Percentiles rank a stretch among this genome's conserved stretches.
phyloP scores from a whole-genome alignment of 192 early-diverging fungal genomes.

The Rhizoclosmatium sp. region DNA sequence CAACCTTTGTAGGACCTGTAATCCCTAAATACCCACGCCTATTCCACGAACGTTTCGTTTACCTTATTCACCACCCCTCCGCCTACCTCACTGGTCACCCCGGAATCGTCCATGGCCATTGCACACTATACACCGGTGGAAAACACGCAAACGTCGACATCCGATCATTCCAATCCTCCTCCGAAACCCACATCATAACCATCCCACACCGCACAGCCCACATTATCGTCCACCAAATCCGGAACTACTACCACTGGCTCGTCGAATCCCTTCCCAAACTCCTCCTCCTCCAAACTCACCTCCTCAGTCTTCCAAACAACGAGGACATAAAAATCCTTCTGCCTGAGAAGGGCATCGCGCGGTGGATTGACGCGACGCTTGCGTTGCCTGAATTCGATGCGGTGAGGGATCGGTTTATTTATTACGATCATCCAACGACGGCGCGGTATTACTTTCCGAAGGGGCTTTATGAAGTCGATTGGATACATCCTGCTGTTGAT shows the following conservation, averaged over 20 bases:
- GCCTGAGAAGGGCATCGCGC: slow-evolving; percentile 9
- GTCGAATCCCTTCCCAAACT: slow-evolving; percentile 30
- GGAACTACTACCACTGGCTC: slow-evolving; percentile 37
- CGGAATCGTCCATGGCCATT: slow-evolving; percentile 32
- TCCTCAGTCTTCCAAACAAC: slow-evolving; percentile 11
- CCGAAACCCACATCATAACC: neutral
- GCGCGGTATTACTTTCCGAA: slow-evolving; percentile 1
- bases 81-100: slow-evolving; percentile 25
- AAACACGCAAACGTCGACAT: slow-evolving; percentile 28
- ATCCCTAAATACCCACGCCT: slow-evolving; percentile 23
- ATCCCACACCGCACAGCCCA: neutral
- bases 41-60: slow-evolving; percentile 22
- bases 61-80: slow-evolving; percentile 5
- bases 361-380: slow-evolving; percentile 5
- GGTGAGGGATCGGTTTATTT: neutral
- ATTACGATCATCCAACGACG: neutral
- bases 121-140: slow-evolving; percentile 18
- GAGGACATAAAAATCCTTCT: slow-evolving; percentile 9
- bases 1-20: slow-evolving; percentile 8
- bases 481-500: slow-evolving; percentile 22
- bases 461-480: slow-evolving; percentile 12
- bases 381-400: slow-evolving; percentile 4
- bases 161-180: slow-evolving; percentile 8
- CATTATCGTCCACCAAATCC: slow-evolving; percentile 33
- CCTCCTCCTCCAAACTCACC: slow-evolving; percentile 23